Conservation (phyloP, 306 rosid species). For the Quercus agrifolia region DNA sequence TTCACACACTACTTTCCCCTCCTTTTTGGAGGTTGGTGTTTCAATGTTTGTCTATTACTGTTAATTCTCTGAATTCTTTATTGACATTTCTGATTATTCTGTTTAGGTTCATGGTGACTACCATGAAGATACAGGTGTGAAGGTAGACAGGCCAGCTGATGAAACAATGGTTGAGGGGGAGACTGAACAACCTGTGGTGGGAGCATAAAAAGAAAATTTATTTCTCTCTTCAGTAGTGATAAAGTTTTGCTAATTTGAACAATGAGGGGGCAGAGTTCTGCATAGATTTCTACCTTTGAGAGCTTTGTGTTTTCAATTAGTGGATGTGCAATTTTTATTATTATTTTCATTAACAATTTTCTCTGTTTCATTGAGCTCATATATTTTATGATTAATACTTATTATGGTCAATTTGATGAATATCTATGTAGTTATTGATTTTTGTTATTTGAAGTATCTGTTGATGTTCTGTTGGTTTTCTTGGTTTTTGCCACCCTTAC, state of each 20-base stretch:
- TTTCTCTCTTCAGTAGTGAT: background rate
- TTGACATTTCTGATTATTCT: background rate
- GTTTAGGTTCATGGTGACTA: conserved; percentile 81
- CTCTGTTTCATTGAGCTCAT: background rate
- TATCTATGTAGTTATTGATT: too few relatives aligned
- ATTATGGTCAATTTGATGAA: too few relatives aligned
- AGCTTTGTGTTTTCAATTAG: background rate
- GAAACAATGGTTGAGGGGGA: conserved; percentile 51
- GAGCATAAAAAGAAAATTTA: conserved; percentile 27
- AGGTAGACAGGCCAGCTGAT: conserved; percentile 82
- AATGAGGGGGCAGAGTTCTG: background rate
- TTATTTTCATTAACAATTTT: background rate
- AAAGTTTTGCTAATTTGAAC: background rate
- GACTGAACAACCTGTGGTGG: conserved; percentile 48
- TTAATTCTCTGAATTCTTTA: background rate
- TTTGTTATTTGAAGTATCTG: too few relatives aligned
- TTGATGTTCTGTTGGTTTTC: too few relatives aligned
- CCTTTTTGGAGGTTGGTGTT: background rate
- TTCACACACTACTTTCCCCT: background rate
- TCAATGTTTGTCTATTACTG: background rate
- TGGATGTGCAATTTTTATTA: background rate
- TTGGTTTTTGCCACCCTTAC: too few relatives aligned
- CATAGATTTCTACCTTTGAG: too few relatives aligned
- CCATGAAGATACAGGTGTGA: conserved; percentile 63
- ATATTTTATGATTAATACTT: background rate